Percentiles rank a stretch among this genome's conserved stretches.
These are phyloP conservation scores for Neurospora discreta DNA, from an alignment of 495 filamentous ascomycete genomes.

Conservation along the genomic window DNA sequence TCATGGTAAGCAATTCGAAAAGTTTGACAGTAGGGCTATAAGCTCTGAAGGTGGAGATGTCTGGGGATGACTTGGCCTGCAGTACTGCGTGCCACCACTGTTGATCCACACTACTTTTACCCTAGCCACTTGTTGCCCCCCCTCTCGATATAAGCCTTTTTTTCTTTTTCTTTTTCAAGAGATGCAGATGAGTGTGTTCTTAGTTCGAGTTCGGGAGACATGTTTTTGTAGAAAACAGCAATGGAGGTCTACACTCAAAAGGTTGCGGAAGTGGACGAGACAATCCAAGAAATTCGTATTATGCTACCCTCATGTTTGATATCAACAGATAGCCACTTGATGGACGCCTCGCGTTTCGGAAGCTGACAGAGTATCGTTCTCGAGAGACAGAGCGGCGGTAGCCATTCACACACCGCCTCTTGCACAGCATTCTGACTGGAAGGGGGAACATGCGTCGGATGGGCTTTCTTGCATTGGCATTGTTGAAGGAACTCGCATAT, in stretches of 20 bases:
- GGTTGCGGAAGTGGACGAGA: background rate
- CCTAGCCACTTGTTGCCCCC: background rate
- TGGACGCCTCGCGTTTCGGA: background rate
- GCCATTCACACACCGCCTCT: background rate
- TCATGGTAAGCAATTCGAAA: background rate
- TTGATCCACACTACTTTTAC: background rate
- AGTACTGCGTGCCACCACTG: background rate
- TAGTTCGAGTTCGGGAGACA: background rate
- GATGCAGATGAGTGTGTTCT: background rate
- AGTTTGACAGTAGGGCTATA: background rate
- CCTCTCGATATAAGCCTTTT: background rate
- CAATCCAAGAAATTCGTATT: background rate
- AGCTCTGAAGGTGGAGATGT: background rate
- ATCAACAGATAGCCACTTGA: background rate
- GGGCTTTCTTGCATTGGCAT: background rate
- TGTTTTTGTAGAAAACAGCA: background rate
- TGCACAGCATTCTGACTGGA: background rate
- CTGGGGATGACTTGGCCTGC: background rate
- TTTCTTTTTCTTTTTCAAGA: background rate
- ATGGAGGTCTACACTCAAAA: background rate
- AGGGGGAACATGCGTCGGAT: background rate
- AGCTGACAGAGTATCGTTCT: background rate
- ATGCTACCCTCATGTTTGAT: background rate
- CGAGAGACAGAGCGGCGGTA: background rate
- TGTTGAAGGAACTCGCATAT: background rate